Evolutionary conservation across 78 protist species (phyloP).

Genomic region (Anaeramoeba flamelloides): DNA sequence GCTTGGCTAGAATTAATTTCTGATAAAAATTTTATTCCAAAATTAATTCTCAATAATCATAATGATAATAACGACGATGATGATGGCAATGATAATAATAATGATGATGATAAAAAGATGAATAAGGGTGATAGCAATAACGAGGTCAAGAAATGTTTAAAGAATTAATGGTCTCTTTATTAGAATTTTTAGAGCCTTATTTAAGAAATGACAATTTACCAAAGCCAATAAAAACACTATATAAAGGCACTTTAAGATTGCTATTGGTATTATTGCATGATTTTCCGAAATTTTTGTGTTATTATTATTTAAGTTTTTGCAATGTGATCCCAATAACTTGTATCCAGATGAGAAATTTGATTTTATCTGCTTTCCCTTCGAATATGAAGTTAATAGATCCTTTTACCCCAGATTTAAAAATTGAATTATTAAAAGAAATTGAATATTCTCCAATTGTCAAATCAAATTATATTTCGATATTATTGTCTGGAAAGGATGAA

Average conservation of each 20-base stretch:
- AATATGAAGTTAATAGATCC: conserved; percentile 89
- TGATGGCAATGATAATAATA: no score
- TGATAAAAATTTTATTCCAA: conserved; percentile 75
- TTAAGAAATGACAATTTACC: conserved; percentile 39
- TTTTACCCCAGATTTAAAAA: conserved; percentile 71
- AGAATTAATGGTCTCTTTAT: conserved; percentile 47
- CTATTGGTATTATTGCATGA: conserved; percentile 82
- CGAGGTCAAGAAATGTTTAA: conserved; percentile 58
- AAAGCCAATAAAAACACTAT: conserved; percentile 56
- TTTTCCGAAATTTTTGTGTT: conserved; percentile 92
- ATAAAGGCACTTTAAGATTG: conserved; percentile 53
- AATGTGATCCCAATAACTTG: conserved; percentile 81
- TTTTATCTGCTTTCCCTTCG: conserved; percentile 84
- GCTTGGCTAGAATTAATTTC: conserved; percentile 84
- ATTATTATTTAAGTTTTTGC: conserved; percentile 72
- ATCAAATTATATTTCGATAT: conserved; percentile 29
- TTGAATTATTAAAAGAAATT: conserved; percentile 73
- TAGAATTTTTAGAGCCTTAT: conserved; percentile 68
- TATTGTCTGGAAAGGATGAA: no score
- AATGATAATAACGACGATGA: no score
- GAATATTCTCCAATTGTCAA: conserved; percentile 50
- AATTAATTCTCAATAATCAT: no score
- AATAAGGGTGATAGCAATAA: no score
- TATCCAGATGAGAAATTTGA: conserved; percentile 80
- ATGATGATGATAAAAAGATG: no score